phyloP scores from a whole-genome alignment of 345 rosid species.

The Eucalyptus sp. region DNA sequence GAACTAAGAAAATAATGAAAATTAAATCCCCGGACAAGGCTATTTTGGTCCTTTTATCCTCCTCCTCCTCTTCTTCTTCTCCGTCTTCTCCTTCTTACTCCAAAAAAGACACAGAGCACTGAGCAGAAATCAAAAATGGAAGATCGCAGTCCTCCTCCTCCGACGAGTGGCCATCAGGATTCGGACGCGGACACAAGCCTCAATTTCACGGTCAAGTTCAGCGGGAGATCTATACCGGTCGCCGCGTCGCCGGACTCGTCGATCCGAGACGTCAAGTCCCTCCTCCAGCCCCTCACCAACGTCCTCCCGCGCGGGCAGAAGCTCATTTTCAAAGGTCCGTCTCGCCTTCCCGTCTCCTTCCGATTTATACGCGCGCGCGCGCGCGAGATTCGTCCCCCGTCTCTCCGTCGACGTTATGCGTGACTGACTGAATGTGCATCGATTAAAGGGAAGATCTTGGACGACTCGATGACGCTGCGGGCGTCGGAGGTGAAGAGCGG shows the following conservation, averaged over 20 bases:
- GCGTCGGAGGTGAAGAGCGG: conserved; percentile 52
- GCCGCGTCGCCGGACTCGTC: conserved; percentile 36
- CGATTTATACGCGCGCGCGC: not conserved
- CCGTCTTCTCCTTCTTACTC: not conserved
- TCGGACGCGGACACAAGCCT: not conserved
- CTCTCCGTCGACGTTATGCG: not conserved
- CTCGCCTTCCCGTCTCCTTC: not conserved
- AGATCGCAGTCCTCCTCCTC: not conserved
- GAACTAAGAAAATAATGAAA: not conserved
- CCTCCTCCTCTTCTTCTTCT: not conserved
- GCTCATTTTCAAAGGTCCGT: conserved; percentile 73
- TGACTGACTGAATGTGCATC: not conserved
- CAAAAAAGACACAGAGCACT: not conserved
- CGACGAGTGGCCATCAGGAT: not conserved
- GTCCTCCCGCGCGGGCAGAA: conserved; percentile 96
- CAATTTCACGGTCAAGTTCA: conserved; percentile 52
- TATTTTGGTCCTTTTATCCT: not conserved
- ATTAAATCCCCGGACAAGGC: not conserved
- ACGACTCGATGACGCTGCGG: conserved; percentile 50
- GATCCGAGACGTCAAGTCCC: conserved; percentile 48
- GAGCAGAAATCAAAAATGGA: not conserved
- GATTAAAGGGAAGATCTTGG: conserved; percentile 57
- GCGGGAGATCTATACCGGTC: conserved; percentile 52
- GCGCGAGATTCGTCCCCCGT: too few relatives aligned
- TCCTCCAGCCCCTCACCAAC: conserved; percentile 73